These are phyloP conservation scores for Xylaria multiplex DNA, from an alignment of 2,329 filamentous ascomycete genomes.

Conservation along the genomic window DNA sequence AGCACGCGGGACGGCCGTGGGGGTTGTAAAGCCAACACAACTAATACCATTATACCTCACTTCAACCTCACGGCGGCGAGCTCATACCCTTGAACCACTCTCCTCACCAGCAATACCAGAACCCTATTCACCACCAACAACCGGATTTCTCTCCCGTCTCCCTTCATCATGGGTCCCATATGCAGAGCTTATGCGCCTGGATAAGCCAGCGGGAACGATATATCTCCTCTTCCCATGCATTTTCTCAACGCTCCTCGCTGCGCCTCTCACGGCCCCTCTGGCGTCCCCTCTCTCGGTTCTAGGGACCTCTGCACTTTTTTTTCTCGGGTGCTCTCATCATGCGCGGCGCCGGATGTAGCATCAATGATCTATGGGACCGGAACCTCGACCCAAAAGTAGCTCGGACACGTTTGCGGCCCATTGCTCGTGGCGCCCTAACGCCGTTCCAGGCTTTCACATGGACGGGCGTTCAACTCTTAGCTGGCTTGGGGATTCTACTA, in stretches of 20 bases:
- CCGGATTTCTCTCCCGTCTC: slow-evolving; percentile 75
- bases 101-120: slow-evolving; percentile 40
- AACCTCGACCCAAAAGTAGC: slow-evolving; percentile 84
- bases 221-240: slow-evolving; percentile 88
- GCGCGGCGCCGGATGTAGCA: slow-evolving; percentile 87
- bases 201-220: slow-evolving; percentile 84
- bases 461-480: slow-evolving; percentile 77
- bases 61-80: slow-evolving; percentile 27
- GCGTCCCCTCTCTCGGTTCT: slow-evolving; percentile 69
- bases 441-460: slow-evolving; percentile 77
- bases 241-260: slow-evolving; percentile 84
- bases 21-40: slow-evolving; percentile 38
- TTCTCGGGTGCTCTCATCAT: slow-evolving; percentile 82
- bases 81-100: slow-evolving; percentile 43
- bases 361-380: slow-evolving; percentile 91
- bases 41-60: slow-evolving; percentile 26
- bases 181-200: slow-evolving; percentile 81
- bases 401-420: slow-evolving; percentile 80
- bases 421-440: slow-evolving; percentile 80
- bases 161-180: slow-evolving; percentile 80
- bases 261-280: slow-evolving; percentile 72
- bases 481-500: slow-evolving; percentile 77
- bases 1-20: slow-evolving; percentile 33
- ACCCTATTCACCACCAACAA: slow-evolving; percentile 74
- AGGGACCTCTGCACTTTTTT: slow-evolving; percentile 76